Evolutionary conservation across 441 rosid genomes (phyloP), one percentile per base, ranked within the genome.

Genomic region (Dalechampia spathulata): DNA sequence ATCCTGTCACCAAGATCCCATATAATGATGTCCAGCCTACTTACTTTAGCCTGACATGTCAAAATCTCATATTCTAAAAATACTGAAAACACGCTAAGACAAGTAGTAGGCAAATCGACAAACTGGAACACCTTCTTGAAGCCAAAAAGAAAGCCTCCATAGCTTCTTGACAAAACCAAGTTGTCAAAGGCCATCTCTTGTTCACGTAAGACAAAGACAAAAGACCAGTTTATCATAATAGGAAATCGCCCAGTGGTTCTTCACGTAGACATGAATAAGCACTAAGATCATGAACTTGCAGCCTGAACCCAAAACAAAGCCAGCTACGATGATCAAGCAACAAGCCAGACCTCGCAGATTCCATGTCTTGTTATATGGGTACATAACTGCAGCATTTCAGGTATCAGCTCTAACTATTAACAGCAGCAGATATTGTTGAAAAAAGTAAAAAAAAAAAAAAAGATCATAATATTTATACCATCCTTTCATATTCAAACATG

Each of bases 121-220:
- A 60, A 38, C 51, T 23, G 42, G 52, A 50, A 43, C 55, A 37
- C 49, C 26, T 53, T 52, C 52, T n/a, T n/a, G n/a, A n/a, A n/a
- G n/a, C n/a, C n/a, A n/a, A n/a, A 42, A 61, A 44, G 62, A 49
- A 56, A 57, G 52, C 65, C 63, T 30, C 27, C 19, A 27, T 43
- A 30, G 37, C 42, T 14, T 58, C 45, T 60, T 52, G 69, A 40
- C 60, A 60, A 39, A 32, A 61, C 67, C 64, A 60, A 58, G 67
- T 60, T 71, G 69, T 62, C 62, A 62, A 49, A 58, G 60, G 65
- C 62, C 68, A 58, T 66, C 41, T 30, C 39, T 46, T 42, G 61
- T 42, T 43, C 34, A 40, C 60, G 49, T n/a, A 64, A 68, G 71
- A 54, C 67, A 32, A n/a, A 45, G 44, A 56, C 28, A n/a, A n/a